A percentile compares a stretch with the other conserved stretches of the same genome.
phyloP scores from a whole-genome alignment of 257 asterid species.

The Solanum medicagineum region DNA sequence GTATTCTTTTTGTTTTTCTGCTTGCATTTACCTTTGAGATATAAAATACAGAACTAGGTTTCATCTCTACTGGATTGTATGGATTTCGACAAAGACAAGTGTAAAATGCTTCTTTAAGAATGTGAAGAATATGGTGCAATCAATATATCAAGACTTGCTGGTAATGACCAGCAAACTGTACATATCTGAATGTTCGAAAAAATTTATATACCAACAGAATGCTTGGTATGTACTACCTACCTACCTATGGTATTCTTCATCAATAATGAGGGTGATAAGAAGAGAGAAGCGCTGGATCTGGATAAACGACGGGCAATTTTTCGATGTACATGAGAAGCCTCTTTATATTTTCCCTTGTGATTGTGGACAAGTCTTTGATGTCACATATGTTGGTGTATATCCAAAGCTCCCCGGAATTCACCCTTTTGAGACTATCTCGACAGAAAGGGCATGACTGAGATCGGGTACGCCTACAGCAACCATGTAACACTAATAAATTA shows the following conservation, averaged over 20 bases:
- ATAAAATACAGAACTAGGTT: too few species aligned
- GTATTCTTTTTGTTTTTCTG: neutral
- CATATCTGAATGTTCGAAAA: neutral
- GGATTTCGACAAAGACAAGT: neutral
- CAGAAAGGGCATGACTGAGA: slow-evolving; percentile 91
- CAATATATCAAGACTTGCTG: neutral
- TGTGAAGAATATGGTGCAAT: neutral
- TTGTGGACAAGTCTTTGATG: slow-evolving; percentile 36
- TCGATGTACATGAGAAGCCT: slow-evolving; percentile 48
- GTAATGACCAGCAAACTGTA: neutral
- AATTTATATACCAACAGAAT: neutral
- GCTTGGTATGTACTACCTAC: neutral
- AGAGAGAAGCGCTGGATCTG: slow-evolving; percentile 36
- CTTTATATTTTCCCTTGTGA: slow-evolving; percentile 49
- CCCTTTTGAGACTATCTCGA: slow-evolving; percentile 58
- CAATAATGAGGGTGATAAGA: slow-evolving; percentile 37
- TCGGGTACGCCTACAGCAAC: slow-evolving; percentile 45
- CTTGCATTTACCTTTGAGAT: neutral
- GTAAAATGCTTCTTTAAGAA: neutral
- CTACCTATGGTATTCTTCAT: slow-evolving; percentile 6
- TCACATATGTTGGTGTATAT: slow-evolving; percentile 57
- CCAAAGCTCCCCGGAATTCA: slow-evolving; percentile 77
- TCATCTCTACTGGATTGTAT: too few species aligned
- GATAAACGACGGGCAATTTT: slow-evolving; percentile 45
- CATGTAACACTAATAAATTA: neutral